phyloP scores from a whole-genome alignment of 805 yeast genomes.

The Lipomyces oligophaga region DNA sequence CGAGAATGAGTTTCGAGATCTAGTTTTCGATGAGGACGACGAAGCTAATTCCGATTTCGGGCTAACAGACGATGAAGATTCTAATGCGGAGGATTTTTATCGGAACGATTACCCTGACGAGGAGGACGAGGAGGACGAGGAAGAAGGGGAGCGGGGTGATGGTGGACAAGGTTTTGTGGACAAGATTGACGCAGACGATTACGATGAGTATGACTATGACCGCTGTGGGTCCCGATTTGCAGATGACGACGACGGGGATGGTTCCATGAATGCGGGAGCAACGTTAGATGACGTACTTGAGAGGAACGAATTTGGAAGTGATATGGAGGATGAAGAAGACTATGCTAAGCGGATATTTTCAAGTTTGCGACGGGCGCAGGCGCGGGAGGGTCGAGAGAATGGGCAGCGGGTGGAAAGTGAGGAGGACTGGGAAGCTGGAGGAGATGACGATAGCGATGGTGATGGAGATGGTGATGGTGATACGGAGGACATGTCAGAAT shows the following conservation, averaged over 20 bases:
- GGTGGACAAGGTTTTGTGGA: conserved; percentile 43
- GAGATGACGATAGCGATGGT: background rate
- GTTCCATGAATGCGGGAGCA: conserved; percentile 5
- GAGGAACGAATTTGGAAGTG: conserved; percentile 4
- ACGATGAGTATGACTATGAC: conserved; percentile 24
- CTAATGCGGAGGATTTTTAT: conserved; percentile 80
- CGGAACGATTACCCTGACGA: conserved; percentile 94
- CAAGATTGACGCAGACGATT: conserved; percentile 25
- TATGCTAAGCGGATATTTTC: conserved; percentile 6
- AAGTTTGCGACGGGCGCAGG: conserved; percentile 5
- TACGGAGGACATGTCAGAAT: background rate
- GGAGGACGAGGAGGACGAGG: conserved; percentile 48
- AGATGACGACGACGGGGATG: conserved; percentile 24
- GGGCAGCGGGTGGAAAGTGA: background rate
- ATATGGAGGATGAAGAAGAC: conserved; percentile 5
- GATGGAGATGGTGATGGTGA: background rate
- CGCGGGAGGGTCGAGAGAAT: no score
- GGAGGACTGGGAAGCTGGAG: background rate
- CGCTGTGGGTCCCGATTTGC: conserved; percentile 18
- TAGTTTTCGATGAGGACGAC: conserved; percentile 25
- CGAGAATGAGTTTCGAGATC: conserved; percentile 14
- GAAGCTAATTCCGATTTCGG: conserved; percentile 2
- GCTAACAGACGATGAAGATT: conserved; percentile 40
- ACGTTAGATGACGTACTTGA: conserved; percentile 21
- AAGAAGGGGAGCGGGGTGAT: conserved; percentile 38